Evolutionary conservation across 75 land plant genomes (phyloP).

Genomic region (Cupressus sempervirens): DNA sequence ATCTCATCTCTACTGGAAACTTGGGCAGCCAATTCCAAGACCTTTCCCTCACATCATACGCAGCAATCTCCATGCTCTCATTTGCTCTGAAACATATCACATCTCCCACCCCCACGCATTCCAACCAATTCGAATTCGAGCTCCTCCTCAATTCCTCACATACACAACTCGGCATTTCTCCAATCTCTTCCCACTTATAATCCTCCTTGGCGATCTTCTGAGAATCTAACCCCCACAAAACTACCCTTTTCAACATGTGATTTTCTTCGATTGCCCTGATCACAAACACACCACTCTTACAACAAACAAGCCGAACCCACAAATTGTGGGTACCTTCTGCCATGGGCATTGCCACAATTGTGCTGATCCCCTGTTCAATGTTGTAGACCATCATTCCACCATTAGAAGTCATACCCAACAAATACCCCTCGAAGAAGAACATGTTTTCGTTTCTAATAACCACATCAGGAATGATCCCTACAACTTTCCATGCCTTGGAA

Average conservation of each 20-base stretch:
- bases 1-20: background rate
- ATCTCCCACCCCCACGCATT: conserved; percentile 15
- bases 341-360: background rate
- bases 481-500: conserved; percentile 3
- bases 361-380: background rate
- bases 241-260: background rate
- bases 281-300: background rate
- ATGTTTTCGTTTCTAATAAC: background rate
- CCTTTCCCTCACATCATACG: too few species aligned
- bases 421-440: background rate
- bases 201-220: too few species aligned
- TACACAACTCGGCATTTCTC: too few species aligned
- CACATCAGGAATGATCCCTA: background rate
- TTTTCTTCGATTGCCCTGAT: background rate
- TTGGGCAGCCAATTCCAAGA: conserved; percentile 5
- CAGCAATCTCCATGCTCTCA: background rate
- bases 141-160: too few species aligned
- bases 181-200: background rate
- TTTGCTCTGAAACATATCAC: background rate
- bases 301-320: background rate
- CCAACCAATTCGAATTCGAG: conserved; percentile 1
- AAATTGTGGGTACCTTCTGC: too few species aligned
- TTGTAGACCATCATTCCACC: background rate
- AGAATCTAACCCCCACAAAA: background rate
- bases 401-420: background rate